Base-by-base conservation (phyloP, 2,329 filamentous ascomycete species). In the Atkinsonella hypoxylon region DNA sequence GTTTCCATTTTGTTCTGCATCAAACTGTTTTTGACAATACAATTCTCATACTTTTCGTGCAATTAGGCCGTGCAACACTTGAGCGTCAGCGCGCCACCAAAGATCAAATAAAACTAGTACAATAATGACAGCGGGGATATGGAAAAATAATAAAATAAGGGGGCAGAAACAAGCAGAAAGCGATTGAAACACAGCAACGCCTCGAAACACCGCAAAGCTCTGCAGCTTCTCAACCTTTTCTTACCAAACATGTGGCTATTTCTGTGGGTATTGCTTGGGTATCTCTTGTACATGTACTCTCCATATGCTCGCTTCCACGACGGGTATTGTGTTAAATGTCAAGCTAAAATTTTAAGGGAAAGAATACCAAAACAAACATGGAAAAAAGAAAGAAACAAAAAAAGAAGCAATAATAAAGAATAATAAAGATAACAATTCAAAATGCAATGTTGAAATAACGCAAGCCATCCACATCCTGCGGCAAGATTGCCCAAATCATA, bases 221-320 rank as follows among this genome's bases (percentile, higher is more conserved):
- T 53, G 51, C 45, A 45, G 47, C 46, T 42, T 42, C 15, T 44
- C 38, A 41, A 50, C 18, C 40, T 51, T 46, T 31, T 50, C 42
- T 42, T 48, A 43, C 48, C 22, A 9, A 48, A 34, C 40, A 39
- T 18, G 40, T 45, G 22, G 15, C 26, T 36, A 18, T 36, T 41
- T 31, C 26, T 50, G 32, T 47, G 32, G 26, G 26, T 45, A 47
- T 43, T 42, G 45, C 41, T 47, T 40, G 52, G 54, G 54, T 55
- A 55, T 55, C 51, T 55, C 34, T 51, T 52, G 38, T 50, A 48
- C 38, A 36, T 40, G 30, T 31, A 47, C 32, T 36, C 34, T 50
- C 47, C 31, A 9, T 36, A 32, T 30, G 41, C 22, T 45, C 40
- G 50, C 45, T 48, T 48, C 50, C 12, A 34, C 45, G 22, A 34